These are phyloP conservation scores for Obelidium mucronatum DNA, from an alignment of 192 early-diverging fungal species.

Conservation along the genomic window DNA sequence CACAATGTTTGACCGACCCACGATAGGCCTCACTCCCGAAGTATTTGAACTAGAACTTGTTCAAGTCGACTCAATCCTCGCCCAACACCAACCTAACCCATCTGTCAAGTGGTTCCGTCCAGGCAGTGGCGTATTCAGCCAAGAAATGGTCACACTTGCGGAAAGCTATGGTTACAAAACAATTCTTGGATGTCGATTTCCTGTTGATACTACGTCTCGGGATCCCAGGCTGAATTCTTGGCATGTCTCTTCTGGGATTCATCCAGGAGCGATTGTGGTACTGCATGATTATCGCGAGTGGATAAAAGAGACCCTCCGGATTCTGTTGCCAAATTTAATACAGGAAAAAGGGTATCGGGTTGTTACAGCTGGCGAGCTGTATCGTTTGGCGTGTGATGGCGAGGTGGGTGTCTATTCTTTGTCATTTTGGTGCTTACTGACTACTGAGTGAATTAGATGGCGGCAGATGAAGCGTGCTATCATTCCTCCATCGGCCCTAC, in stretches of 20 bases:
- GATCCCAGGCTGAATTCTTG: constrained; percentile 36
- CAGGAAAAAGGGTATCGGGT: constrained; percentile 22
- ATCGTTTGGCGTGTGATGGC: too few relatives aligned
- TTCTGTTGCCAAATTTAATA: constrained; percentile 34
- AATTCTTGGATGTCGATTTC: constrained; percentile 36
- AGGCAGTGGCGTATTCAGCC: constrained; percentile 30
- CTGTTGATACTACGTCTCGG: constrained; percentile 26
- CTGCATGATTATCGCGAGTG: constrained; percentile 33
- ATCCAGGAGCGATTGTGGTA: constrained; percentile 39
- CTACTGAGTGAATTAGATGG: too few relatives aligned
- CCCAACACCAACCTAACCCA: constrained; percentile 10
- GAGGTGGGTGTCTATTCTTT: too few relatives aligned
- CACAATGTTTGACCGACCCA: constrained; percentile 40
- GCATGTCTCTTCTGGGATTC: constrained; percentile 32
- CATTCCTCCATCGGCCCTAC: too few relatives aligned
- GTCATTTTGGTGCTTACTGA: too few relatives aligned
- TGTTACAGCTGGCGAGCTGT: neutral
- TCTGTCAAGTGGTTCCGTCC: constrained; percentile 40
- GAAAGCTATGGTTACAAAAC: constrained; percentile 30
- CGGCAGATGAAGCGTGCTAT: too few relatives aligned
- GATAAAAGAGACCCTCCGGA: constrained; percentile 35
- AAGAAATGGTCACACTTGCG: constrained; percentile 29
- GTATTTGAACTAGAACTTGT: constrained; percentile 30
- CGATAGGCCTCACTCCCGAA: constrained; percentile 14
- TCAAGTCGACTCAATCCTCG: constrained; percentile 22